A percentile compares a stretch with the other conserved stretches of the same genome.
Conservation (phyloP, 1,284 basidiomycete species). For the Irpex sp. region DNA sequence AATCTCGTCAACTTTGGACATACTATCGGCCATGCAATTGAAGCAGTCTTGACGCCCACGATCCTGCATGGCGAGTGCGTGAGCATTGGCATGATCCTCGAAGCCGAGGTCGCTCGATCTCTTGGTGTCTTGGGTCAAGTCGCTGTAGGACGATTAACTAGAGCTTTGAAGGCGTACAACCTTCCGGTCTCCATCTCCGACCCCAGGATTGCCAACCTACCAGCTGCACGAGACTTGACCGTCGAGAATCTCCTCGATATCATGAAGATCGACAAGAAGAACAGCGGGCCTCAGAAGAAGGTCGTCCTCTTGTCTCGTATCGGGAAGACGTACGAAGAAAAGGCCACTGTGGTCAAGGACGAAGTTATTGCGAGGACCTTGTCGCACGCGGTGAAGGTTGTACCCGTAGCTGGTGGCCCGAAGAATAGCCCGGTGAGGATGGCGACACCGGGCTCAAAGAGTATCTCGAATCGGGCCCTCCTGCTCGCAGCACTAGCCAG, state of each 20-base stretch:
- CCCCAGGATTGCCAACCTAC: conserved; percentile 69
- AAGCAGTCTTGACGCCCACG: conserved; percentile 87
- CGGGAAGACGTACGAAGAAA: conserved; percentile 90
- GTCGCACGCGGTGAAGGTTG: conserved; percentile 72
- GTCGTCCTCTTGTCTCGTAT: conserved; percentile 90
- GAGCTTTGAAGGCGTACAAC: conserved; percentile 84
- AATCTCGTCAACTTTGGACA: conserved; percentile 98
- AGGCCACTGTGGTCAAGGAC: conserved; percentile 85
- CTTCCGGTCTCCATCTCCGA: conserved; percentile 81
- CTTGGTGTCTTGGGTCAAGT: conserved; percentile 86
- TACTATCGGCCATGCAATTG: conserved; percentile 94
- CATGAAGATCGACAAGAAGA: conserved; percentile 98
- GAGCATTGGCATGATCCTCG: conserved; percentile 90
- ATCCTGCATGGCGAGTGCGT: conserved; percentile 95
- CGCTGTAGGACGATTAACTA: conserved; percentile 81
- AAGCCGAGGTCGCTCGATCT: conserved; percentile 88
- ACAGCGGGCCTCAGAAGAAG: conserved; percentile 88
- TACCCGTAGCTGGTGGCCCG: conserved; percentile 56
- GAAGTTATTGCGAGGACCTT: conserved; percentile 78
- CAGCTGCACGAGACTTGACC: conserved; percentile 69
- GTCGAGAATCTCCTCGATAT: conserved; percentile 88
- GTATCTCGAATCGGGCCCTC: conserved; percentile 93
- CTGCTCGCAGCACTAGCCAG: conserved; percentile 90
- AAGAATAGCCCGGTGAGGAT: conserved; percentile 73
- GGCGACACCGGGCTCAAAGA: conserved; percentile 95